These are phyloP conservation scores for Dryadomyces quercivorus DNA, from an alignment of 2,329 filamentous ascomycete genomes.

Conservation along the genomic window DNA sequence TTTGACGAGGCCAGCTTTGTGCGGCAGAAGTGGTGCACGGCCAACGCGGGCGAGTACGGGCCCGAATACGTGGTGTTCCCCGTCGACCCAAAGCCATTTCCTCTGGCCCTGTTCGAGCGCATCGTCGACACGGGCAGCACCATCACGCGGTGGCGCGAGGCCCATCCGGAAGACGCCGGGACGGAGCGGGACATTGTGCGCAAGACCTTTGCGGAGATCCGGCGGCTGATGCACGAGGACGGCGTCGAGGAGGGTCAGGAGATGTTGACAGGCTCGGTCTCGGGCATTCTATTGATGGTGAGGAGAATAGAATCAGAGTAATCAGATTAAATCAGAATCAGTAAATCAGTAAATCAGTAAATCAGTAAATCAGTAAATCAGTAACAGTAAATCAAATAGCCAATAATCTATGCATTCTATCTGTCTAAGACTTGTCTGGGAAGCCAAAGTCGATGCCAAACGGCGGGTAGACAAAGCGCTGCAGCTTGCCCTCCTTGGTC, in stretches of 20 bases:
- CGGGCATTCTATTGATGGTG: background rate
- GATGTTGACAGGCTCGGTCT: background rate
- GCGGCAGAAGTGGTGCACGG: slow-evolving; percentile 29
- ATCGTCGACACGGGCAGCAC: slow-evolving; percentile 26
- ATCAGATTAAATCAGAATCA: no score
- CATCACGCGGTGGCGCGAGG: slow-evolving; percentile 30
- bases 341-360: no score
- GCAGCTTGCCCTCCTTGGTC: slow-evolving; percentile 35
- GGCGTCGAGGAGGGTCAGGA: slow-evolving; percentile 24
- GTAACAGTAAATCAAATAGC: no score
- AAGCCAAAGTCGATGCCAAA: slow-evolving; percentile 60
- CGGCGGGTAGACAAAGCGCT: slow-evolving; percentile 55
- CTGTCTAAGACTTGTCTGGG: slow-evolving; percentile 43
- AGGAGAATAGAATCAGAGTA: no score
- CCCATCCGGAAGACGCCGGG: slow-evolving; percentile 25
- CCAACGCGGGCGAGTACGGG: slow-evolving; percentile 4
- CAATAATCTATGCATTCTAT: background rate
- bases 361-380: no score
- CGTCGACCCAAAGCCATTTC: background rate
- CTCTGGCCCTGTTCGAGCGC: slow-evolving; percentile 23
- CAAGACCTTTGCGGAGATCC: slow-evolving; percentile 8
- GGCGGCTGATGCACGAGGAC: slow-evolving; percentile 17
- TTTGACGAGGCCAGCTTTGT: slow-evolving; percentile 28
- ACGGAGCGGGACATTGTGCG: slow-evolving; percentile 24
- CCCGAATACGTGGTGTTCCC: slow-evolving; percentile 3